phyloP scores from a whole-genome alignment of 2,329 filamentous ascomycete species.

The Sporothrix pseudoabietina region DNA sequence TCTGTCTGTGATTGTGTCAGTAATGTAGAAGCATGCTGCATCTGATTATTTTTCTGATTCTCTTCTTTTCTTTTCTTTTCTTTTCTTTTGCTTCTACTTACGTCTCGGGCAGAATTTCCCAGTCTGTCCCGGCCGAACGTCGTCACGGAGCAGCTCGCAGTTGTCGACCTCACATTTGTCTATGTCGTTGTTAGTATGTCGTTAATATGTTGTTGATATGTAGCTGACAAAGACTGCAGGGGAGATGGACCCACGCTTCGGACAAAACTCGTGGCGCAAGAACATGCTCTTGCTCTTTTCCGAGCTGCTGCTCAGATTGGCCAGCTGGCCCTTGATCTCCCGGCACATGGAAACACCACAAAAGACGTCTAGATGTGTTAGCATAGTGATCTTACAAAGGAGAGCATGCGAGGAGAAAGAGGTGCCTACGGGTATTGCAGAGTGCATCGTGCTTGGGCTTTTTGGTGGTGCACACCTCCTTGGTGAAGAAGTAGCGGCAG shows the following conservation, averaged over 20 bases:
- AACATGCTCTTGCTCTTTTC: constrained; percentile 20
- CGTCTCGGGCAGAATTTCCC: constrained; percentile 23
- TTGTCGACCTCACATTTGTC: constrained; percentile 14
- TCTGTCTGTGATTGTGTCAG: constrained; percentile 17
- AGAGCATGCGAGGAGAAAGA: not conserved
- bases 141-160: constrained; percentile 28
- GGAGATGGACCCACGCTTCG: constrained; percentile 13
- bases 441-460: constrained; percentile 17
- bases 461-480: constrained; percentile 23
- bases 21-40: too few relatives aligned
- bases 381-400: not conserved
- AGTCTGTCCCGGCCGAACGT: not conserved
- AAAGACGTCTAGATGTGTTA: not conserved
- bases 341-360: not conserved
- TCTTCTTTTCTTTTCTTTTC: not conserved
- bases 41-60: not conserved
- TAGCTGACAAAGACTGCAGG: not conserved
- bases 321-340: constrained; percentile 25
- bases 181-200: not conserved
- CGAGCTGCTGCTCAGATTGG: not conserved
- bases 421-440: constrained; percentile 28
- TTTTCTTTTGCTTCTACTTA: not conserved
- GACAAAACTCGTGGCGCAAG: constrained; percentile 30
- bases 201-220: not conserved
- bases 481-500: constrained; percentile 31